A percentile compares a stretch with the other conserved stretches of the same genome.
Conservation (phyloP, 164 flowering plant species). For the Magnolia officinalis region DNA sequence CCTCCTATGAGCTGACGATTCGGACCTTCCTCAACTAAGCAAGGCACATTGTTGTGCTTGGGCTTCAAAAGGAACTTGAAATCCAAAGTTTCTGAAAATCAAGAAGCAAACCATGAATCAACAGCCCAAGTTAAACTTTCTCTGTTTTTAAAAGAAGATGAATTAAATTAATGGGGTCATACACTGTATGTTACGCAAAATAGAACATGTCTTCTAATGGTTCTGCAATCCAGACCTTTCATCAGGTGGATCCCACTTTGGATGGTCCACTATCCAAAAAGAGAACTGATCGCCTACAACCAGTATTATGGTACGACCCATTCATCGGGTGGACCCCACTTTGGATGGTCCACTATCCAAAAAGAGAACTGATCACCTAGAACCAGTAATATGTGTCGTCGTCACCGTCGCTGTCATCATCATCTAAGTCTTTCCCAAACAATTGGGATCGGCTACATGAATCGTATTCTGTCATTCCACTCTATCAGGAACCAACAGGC, state of each 20-base stretch:
- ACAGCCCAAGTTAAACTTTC: not conserved
- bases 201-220: not conserved
- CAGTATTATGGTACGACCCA: no score
- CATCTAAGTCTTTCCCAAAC: no score
- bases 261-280: no score
- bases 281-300: no score
- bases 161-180: no score
- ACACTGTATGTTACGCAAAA: not conserved
- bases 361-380: no score
- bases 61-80: slow-evolving; percentile 96
- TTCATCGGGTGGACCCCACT: not conserved
- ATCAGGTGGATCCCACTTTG: not conserved
- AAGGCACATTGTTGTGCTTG: slow-evolving; percentile 47
- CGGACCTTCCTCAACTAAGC: slow-evolving; percentile 84
- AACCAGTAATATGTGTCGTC: no score
- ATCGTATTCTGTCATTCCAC: no score
- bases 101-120: slow-evolving; percentile 2
- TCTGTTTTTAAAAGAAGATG: not conserved
- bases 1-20: slow-evolving; percentile 65
- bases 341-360: no score
- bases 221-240: not conserved
- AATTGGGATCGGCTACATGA: no score
- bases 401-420: no score
- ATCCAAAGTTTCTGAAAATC: slow-evolving; percentile 64
- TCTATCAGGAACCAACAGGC: no score